phyloP scores from a whole-genome alignment of 2,329 filamentous ascomycete species.

The Pseudocercospora crystallina region DNA sequence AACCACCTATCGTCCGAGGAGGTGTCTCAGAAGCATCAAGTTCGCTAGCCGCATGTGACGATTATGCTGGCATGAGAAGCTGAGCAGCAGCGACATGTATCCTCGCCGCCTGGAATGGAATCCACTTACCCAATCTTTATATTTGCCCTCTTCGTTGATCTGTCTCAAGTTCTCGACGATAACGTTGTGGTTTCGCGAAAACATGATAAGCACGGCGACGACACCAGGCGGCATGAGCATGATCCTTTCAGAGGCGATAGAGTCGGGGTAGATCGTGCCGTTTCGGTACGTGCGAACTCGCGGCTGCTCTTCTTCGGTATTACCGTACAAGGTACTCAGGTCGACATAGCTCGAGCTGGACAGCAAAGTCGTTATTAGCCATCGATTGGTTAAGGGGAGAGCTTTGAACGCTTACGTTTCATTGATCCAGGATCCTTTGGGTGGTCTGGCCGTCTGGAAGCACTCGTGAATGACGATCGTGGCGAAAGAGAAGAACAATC shows the following conservation, averaged over 20 bases:
- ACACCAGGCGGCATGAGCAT: slow-evolving; percentile 52
- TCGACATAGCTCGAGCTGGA: slow-evolving; percentile 46
- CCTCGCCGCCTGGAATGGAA: too few relatives aligned
- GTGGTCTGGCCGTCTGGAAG: slow-evolving; percentile 43
- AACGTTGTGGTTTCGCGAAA: slow-evolving; percentile 48
- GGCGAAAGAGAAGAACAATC: slow-evolving; percentile 50
- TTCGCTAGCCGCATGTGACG: too few relatives aligned
- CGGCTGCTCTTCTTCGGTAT: slow-evolving; percentile 44
- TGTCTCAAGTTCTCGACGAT: slow-evolving; percentile 43
- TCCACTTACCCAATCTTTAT: slow-evolving; percentile 36
- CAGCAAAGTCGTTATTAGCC: too few relatives aligned
- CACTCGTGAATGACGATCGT: slow-evolving; percentile 51
- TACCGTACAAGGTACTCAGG: slow-evolving; percentile 49
- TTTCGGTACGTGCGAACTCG: slow-evolving; percentile 46
- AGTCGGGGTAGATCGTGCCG: slow-evolving; percentile 46
- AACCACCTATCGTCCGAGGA: too few relatives aligned
- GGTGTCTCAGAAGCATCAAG: too few relatives aligned
- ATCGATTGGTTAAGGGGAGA: too few relatives aligned
- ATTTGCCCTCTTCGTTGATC: slow-evolving; percentile 48
- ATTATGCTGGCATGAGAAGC: too few relatives aligned
- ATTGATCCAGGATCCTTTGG: slow-evolving; percentile 43
- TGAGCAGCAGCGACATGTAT: too few relatives aligned
- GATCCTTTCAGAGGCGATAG: slow-evolving; percentile 47
- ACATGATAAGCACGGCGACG: slow-evolving; percentile 44
- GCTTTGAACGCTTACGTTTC: slow-evolving; percentile 33